Evolutionary conservation across 805 yeast species (phyloP).

Genomic region (Cyberlindnera petersonii): DNA sequence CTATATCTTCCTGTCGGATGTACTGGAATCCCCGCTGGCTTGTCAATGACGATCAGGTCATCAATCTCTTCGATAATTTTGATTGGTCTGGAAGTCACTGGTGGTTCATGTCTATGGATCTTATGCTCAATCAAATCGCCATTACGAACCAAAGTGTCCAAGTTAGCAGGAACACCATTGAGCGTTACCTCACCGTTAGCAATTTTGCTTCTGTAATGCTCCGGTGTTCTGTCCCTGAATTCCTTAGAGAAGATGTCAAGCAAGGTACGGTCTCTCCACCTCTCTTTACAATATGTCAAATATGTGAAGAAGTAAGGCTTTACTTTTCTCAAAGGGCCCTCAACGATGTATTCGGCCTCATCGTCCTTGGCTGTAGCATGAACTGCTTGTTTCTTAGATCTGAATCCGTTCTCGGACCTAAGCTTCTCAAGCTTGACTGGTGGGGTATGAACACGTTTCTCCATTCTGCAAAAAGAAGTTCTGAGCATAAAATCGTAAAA

Average conservation of each 20-base stretch:
- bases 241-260: constrained; percentile 80
- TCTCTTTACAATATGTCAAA: constrained; percentile 77
- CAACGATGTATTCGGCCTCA: constrained; percentile 51
- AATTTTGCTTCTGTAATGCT: constrained; percentile 56
- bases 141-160: constrained; percentile 65
- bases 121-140: constrained; percentile 80
- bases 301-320: constrained; percentile 87
- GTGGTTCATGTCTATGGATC: constrained; percentile 84
- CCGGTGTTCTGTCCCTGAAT: constrained; percentile 72
- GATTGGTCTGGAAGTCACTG: constrained; percentile 32
- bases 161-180: constrained; percentile 59
- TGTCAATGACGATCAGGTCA: constrained; percentile 76
- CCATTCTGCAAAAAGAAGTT: neutral
- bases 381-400: constrained; percentile 20
- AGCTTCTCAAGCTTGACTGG: constrained; percentile 19
- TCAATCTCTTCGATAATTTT: constrained; percentile 53
- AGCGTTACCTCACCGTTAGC: constrained; percentile 66
- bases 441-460: constrained; percentile 13
- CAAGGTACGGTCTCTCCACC: constrained; percentile 87
- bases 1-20: constrained; percentile 91
- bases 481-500: too few relatives aligned
- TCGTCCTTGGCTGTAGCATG: constrained; percentile 28
- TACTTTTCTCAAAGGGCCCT: constrained; percentile 64
- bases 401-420: constrained; percentile 21
- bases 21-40: constrained; percentile 92